Percentiles rank a stretch among this genome's conserved stretches.
Conservation (phyloP, 179 eudicot genomes). For the Camellia oleifera region DNA sequence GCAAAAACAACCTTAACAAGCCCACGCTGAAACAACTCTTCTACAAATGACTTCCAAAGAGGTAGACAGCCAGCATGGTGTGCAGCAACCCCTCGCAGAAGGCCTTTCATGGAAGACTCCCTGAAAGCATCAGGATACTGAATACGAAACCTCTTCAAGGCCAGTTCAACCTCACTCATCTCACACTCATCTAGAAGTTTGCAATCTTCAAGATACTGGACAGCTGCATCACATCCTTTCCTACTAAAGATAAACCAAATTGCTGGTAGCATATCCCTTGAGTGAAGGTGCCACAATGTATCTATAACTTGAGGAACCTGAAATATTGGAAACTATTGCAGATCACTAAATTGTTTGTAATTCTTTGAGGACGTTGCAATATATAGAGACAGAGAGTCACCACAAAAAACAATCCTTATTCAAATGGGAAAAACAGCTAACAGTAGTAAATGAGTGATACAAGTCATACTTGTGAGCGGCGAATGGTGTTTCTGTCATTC, state of each 20-base stretch:
- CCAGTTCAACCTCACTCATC: constrained; percentile 81
- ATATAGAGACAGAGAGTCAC: constrained; percentile 11
- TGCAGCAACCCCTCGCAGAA: constrained; percentile 85
- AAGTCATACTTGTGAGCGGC: constrained; percentile 80
- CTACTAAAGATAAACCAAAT: constrained; percentile 98
- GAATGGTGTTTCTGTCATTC: constrained; percentile 70
- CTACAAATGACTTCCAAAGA: constrained; percentile 93
- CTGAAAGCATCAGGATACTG: constrained; percentile 97
- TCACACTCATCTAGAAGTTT: constrained; percentile 89
- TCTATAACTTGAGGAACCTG: constrained; percentile 96
- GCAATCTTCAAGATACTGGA: constrained; percentile 81
- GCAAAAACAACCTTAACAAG: constrained; percentile 97
- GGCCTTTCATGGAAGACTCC: constrained; percentile 82
- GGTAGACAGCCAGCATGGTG: constrained; percentile 99
- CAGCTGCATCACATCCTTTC: constrained; percentile 99
- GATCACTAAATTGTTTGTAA: constrained; percentile 7
- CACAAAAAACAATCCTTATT: constrained; percentile 4
- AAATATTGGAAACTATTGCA: constrained; percentile 11
- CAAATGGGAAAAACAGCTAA: constrained; percentile 6
- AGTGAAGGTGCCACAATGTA: constrained; percentile 77
- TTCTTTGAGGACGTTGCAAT: constrained; percentile 5
- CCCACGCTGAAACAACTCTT: constrained; percentile 90
- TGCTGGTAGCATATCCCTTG: constrained; percentile 91
- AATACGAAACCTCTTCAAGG: constrained; percentile 73
- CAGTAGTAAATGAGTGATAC: constrained; percentile 10